phyloP scores from a whole-genome alignment of 2,329 filamentous ascomycete species.

The Penicillium sp. region DNA sequence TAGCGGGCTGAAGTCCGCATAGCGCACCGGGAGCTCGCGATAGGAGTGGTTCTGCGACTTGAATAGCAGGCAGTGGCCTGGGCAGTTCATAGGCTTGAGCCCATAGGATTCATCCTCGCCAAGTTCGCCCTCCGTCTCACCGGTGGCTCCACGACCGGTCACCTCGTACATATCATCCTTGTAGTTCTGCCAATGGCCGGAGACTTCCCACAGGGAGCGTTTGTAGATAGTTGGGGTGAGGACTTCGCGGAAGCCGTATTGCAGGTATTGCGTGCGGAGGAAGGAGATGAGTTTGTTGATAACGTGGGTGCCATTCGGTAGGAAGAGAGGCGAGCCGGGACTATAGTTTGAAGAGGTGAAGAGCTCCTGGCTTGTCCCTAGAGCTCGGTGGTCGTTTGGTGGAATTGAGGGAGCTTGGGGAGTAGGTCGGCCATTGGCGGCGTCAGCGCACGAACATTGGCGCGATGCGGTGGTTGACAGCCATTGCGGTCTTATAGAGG shows the following conservation, averaged over 20 bases:
- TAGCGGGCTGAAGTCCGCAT: slow-evolving; percentile 85
- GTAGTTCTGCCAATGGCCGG: slow-evolving; percentile 87
- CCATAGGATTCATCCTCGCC: slow-evolving; percentile 74
- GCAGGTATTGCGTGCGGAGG: slow-evolving; percentile 78
- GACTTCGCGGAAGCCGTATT: slow-evolving; percentile 85
- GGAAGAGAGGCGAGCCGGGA: slow-evolving; percentile 81
- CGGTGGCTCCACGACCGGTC: slow-evolving; percentile 54
- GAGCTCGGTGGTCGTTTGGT: slow-evolving; percentile 54
- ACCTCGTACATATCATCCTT: slow-evolving; percentile 92
- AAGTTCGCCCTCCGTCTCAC: slow-evolving; percentile 48
- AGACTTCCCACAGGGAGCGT: slow-evolving; percentile 81
- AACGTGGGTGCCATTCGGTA: slow-evolving; percentile 78
- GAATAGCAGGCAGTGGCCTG: slow-evolving; percentile 84
- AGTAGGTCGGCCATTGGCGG: slow-evolving; percentile 20
- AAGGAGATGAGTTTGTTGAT: slow-evolving; percentile 84
- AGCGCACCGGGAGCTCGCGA: slow-evolving; percentile 78
- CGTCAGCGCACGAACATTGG: slow-evolving; percentile 29
- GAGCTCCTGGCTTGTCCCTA: slow-evolving; percentile 66
- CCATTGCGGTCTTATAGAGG: slow-evolving; percentile 16
- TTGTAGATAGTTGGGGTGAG: slow-evolving; percentile 92
- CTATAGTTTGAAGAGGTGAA: slow-evolving; percentile 80
- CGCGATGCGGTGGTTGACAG: slow-evolving; percentile 26
- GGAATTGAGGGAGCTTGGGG: slow-evolving; percentile 38
- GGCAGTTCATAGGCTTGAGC: slow-evolving; percentile 92
- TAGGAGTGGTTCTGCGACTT: slow-evolving; percentile 73